phyloP scores from a whole-genome alignment of 176 grass and related monocot genomes.

The Canna indica region DNA sequence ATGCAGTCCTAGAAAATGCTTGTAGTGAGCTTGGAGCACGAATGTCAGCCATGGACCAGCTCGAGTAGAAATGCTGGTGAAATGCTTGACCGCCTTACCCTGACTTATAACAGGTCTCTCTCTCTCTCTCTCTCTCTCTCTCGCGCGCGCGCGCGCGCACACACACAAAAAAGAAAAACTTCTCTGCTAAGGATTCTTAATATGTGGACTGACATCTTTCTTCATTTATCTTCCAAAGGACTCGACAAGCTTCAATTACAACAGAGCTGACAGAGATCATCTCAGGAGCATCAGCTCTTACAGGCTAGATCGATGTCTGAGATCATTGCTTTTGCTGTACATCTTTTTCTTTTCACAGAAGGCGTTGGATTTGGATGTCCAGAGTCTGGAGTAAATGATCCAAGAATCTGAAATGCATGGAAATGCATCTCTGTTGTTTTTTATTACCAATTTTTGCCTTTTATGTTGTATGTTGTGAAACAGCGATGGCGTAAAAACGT shows the following conservation, averaged over 20 bases:
- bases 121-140: neutral
- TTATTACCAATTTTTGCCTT: too few species aligned
- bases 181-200: neutral
- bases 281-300: conserved; percentile 88
- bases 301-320: too few species aligned
- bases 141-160: too few species aligned
- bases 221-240: conserved; percentile 40
- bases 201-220: neutral
- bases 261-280: conserved; percentile 92
- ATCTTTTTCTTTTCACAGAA: too few species aligned
- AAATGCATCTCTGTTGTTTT: too few species aligned
- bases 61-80: conserved; percentile 92
- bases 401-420: too few species aligned
- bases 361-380: too few species aligned
- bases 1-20: conserved; percentile 76
- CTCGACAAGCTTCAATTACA: conserved; percentile 94
- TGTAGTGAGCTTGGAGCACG: conserved; percentile 89
- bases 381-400: too few species aligned
- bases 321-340: neutral
- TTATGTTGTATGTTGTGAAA: too few species aligned
- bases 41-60: conserved; percentile 96
- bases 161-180: too few species aligned
- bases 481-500: too few species aligned
- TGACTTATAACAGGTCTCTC: conserved; percentile 72
- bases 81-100: conserved; percentile 88